Percentiles rank a stretch among this genome's conserved stretches.
Evolutionary conservation across 495 filamentous ascomycete species (phyloP).

Genomic region (Niebla homalea): DNA sequence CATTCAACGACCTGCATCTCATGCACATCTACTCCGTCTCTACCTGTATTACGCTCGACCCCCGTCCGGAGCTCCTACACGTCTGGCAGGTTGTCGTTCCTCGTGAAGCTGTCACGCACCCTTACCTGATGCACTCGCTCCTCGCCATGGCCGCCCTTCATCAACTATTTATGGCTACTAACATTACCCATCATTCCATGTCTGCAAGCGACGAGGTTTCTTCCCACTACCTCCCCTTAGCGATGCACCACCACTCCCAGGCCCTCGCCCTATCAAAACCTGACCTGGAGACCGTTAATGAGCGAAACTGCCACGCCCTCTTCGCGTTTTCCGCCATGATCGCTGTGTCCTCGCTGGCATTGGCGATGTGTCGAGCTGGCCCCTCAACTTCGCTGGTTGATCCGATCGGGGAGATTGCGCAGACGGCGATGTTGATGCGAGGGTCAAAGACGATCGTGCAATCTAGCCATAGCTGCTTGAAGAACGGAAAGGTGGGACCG

Average conservation of each 20-base stretch:
- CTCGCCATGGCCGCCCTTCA: constrained; percentile 8
- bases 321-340: constrained; percentile 7
- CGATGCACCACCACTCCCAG: neutral
- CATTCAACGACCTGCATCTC: constrained; percentile 3
- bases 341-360: neutral
- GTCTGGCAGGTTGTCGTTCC: constrained; percentile 5
- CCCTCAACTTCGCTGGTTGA: neutral
- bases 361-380: neutral
- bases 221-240: neutral
- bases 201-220: neutral
- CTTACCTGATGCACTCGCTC: constrained; percentile 6
- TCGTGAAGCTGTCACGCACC: constrained; percentile 1
- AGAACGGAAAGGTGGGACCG: neutral
- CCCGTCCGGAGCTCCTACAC: neutral
- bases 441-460: constrained; percentile 2
- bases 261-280: neutral
- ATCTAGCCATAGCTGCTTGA: neutral
- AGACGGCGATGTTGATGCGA: constrained; percentile 1
- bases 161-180: neutral
- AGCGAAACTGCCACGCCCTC: constrained; percentile 3
- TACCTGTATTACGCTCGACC: constrained; percentile 3
- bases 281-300: neutral
- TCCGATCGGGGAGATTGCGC: neutral
- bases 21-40: constrained; percentile 6
- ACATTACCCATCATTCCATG: neutral